Evolutionary conservation across 2,329 filamentous ascomycete species (phyloP), one percentile per base, ranked within the genome.

Genomic region (Aspergillus spinulosporus): DNA sequence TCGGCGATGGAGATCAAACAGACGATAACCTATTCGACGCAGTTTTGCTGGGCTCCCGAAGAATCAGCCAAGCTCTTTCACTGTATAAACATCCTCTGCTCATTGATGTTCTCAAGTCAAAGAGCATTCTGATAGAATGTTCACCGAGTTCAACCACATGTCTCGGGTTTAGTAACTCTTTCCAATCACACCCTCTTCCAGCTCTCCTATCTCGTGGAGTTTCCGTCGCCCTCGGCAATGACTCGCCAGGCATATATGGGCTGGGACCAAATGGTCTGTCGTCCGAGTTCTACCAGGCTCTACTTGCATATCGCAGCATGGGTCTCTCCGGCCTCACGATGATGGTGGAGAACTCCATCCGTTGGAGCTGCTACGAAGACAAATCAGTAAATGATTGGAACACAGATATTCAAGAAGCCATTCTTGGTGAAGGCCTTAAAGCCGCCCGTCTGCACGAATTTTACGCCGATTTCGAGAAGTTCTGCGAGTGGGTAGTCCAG

Each of bases 71-170:
- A 69, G 92, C 86, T 1, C 94, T 91, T 73, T 90, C 88, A 21
- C 80, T 97, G 9, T 94, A 88, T 81, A 96, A 95, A 70, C 94
- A 97, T 73, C 94, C 93, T 0, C 80, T 96, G 3, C 83, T 97
- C 9, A 84, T 95, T 61, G 88, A 96, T 66, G 88, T 96, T 77
- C 87, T 96, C 63, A 93, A 92, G 67, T 88, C 96, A 62, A 91
- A 89, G 76, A 87, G 87, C 61, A 95, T 97, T 58, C 80, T 96
- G 5, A 78, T 97, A 56, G 94, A 97, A 73, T 89, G 87, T 64
- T 97, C 92, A 71, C 92, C 92, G 0, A 92, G 96, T 57, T 92
- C 88, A 11, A 96, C 96, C 73, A 92, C 96, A 71, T 87, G 95
- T 2, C 81, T 96, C 7, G 84, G 91, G 0, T 83, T 96, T 14